A percentile compares a stretch with the other conserved stretches of the same genome.
Evolutionary conservation across 2,329 filamentous ascomycete species (phyloP).

Genomic region (Decorospora gaudefroyi): DNA sequence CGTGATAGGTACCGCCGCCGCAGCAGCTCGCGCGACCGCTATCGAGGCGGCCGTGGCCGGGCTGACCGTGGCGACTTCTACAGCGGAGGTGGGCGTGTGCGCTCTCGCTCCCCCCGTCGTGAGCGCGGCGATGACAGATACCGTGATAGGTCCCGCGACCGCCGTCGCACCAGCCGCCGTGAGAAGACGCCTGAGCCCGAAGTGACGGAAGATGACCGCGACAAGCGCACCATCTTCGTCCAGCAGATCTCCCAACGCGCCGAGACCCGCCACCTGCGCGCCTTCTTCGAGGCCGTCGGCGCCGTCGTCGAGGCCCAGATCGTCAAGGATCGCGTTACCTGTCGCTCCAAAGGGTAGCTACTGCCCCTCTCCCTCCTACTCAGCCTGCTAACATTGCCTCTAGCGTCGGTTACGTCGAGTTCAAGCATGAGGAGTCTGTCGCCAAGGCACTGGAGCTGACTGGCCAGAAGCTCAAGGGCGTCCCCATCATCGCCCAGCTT

Average conservation of each 20-base stretch:
- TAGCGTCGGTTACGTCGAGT: slow-evolving; percentile 99
- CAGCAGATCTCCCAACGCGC: slow-evolving; percentile 96
- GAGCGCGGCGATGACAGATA: slow-evolving; percentile 45
- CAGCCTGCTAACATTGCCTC: slow-evolving; percentile 45
- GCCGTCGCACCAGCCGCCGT: slow-evolving; percentile 44
- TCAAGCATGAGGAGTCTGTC: slow-evolving; percentile 94
- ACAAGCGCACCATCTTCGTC: slow-evolving; percentile 95
- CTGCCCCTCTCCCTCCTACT: neutral
- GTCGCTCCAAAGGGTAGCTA: slow-evolving; percentile 92
- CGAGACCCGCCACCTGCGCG: slow-evolving; percentile 87
- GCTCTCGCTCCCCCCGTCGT: slow-evolving; percentile 48
- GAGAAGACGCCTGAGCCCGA: slow-evolving; percentile 65
- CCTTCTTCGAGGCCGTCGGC: slow-evolving; percentile 94
- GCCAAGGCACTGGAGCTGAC: slow-evolving; percentile 94
- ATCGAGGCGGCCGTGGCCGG: slow-evolving; percentile 32
- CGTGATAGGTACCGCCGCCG: slow-evolving; percentile 42
- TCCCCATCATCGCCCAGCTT: slow-evolving; percentile 96
- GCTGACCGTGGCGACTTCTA: slow-evolving; percentile 49
- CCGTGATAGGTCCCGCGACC: slow-evolving; percentile 58
- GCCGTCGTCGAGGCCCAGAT: slow-evolving; percentile 97
- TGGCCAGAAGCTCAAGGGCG: slow-evolving; percentile 96
- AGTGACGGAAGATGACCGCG: slow-evolving; percentile 91
- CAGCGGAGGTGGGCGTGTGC: slow-evolving; percentile 42
- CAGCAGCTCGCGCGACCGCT: slow-evolving; percentile 36
- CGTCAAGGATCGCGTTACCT: slow-evolving; percentile 95